Percentiles rank a stretch among this genome's conserved stretches.
Evolutionary conservation across 441 rosid species (phyloP).

Genomic region (Rhodomyrtus psidioides): DNA sequence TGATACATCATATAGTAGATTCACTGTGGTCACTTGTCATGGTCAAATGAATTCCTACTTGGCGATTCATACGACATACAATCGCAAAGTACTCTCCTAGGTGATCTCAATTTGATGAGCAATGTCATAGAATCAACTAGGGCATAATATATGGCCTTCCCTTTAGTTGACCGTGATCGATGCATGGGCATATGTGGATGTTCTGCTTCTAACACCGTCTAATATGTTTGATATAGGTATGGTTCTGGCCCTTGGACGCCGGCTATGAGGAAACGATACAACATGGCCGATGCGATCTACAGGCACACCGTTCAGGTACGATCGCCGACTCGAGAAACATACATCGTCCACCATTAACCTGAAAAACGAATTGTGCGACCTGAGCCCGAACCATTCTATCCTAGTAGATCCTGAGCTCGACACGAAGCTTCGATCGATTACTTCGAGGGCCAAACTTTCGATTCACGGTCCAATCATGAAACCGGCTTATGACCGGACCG

Average conservation of each 20-base stretch:
- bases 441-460: not conserved
- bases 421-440: not conserved
- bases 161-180: not conserved
- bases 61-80: not conserved
- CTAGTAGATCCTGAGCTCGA: not conserved
- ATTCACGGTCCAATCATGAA: not conserved
- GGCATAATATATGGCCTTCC: not conserved
- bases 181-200: not conserved
- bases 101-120: not conserved
- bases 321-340: not conserved
- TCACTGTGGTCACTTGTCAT: not conserved
- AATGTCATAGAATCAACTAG: not conserved
- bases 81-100: not conserved
- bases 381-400: not conserved
- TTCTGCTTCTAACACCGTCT: not conserved
- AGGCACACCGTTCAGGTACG: not conserved
- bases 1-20: not conserved
- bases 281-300: not conserved
- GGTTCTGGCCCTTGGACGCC: not conserved
- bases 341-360: not conserved
- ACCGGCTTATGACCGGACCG: accelerated
- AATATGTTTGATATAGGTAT: not conserved
- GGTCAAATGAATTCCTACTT: not conserved
- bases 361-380: no score
- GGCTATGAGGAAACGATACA: not conserved